Evolutionary conservation across 2,329 filamentous ascomycete genomes (phyloP).

Genomic region (Colletotrichum ledebouriae): DNA sequence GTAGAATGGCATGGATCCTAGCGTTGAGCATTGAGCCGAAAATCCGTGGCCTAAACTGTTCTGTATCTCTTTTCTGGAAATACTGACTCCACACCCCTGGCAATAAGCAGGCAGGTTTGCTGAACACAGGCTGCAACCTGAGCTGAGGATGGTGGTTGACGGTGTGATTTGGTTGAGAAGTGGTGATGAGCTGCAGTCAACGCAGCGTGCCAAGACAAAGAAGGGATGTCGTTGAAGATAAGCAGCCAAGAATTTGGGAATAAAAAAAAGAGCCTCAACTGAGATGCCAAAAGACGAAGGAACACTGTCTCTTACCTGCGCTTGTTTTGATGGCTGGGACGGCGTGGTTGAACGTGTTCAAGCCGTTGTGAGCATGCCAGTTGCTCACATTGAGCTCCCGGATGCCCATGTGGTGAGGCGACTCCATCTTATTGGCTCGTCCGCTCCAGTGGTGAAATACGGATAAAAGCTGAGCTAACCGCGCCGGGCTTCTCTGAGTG

Average conservation of each 20-base stretch:
- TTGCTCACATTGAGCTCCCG: constrained; percentile 65
- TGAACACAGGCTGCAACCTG: not conserved
- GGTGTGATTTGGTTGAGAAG: not conserved
- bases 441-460: not conserved
- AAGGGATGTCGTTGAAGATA: constrained; percentile 12
- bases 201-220: constrained; percentile 13
- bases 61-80: constrained; percentile 6
- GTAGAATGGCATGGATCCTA: constrained; percentile 16
- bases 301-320: constrained; percentile 64
- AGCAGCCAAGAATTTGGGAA: constrained; percentile 4
- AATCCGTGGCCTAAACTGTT: constrained; percentile 19
- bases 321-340: constrained; percentile 71
- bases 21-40: not conserved
- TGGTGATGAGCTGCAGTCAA: constrained; percentile 10
- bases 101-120: constrained; percentile 35
- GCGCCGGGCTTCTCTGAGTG: constrained; percentile 18
- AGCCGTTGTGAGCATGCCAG: constrained; percentile 59
- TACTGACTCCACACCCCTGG: constrained; percentile 41
- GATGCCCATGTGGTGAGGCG: constrained; percentile 55
- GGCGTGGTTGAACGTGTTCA: constrained; percentile 66
- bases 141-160: not conserved
- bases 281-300: constrained; percentile 35
- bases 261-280: constrained; percentile 16
- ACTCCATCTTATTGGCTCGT: constrained; percentile 52
- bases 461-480: not conserved